Conservation (phyloP, 73 alveolate genomes). For the Paramecium sonneborni region DNA sequence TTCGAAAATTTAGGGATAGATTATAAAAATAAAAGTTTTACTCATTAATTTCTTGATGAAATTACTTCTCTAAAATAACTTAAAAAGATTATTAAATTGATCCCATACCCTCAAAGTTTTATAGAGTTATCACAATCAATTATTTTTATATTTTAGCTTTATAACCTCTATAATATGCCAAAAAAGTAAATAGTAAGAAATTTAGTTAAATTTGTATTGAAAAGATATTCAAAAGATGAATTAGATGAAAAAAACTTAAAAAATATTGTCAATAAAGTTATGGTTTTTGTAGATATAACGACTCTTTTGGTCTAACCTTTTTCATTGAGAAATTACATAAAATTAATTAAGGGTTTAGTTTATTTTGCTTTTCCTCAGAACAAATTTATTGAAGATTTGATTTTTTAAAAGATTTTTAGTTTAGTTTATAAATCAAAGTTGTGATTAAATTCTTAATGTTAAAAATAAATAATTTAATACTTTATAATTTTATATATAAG, state of each 20-base stretch:
- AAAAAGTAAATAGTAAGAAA: background rate
- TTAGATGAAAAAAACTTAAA: background rate
- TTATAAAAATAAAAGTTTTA: background rate
- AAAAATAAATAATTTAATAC: too few relatives aligned
- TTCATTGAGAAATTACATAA: background rate
- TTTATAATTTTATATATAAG: too few relatives aligned
- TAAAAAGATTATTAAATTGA: background rate
- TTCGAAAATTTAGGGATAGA: background rate
- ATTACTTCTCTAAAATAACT: background rate
- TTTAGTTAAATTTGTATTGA: background rate
- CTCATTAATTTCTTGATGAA: background rate
- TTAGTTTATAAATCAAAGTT: too few relatives aligned
- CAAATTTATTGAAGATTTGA: too few relatives aligned
- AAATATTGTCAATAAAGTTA: background rate
- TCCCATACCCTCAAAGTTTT: background rate
- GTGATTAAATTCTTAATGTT: too few relatives aligned
- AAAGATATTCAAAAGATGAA: background rate
- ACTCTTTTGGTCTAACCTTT: background rate
- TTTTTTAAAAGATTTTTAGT: too few relatives aligned
- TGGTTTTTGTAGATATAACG: background rate
- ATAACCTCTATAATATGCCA: background rate
- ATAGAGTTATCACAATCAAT: background rate
- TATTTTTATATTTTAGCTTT: background rate
- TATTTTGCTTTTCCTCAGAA: background rate
- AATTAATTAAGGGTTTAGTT: background rate